Percentiles rank a stretch among this genome's conserved stretches.
Conservation (phyloP, 2,329 filamentous ascomycete species). For the Colletotrichum brevisporum region DNA sequence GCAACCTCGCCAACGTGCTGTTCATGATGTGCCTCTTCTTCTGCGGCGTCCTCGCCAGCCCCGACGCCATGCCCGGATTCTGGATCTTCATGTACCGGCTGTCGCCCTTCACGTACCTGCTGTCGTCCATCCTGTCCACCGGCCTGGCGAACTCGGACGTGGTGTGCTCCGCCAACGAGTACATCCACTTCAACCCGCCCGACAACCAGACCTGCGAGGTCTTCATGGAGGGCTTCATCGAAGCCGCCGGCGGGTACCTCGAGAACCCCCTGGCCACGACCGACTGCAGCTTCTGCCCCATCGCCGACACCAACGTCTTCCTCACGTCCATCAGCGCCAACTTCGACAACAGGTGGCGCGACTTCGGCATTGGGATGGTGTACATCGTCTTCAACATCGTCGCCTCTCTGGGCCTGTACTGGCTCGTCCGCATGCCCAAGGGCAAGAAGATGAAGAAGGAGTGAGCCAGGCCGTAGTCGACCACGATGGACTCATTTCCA, state of each 20-base stretch:
- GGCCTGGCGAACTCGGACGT: slow-evolving; percentile 45
- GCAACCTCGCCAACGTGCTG: slow-evolving; percentile 73
- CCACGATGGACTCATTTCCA: neutral
- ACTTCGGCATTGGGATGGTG: slow-evolving; percentile 68
- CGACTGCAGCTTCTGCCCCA: slow-evolving; percentile 60
- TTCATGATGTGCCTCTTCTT: slow-evolving; percentile 69
- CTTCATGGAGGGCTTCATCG: slow-evolving; percentile 63
- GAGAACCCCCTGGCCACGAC: slow-evolving; percentile 57
- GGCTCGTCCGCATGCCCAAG: slow-evolving; percentile 54
- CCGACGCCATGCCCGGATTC: slow-evolving; percentile 71
- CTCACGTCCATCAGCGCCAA: slow-evolving; percentile 56
- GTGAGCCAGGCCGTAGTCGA: neutral
- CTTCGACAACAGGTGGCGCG: slow-evolving; percentile 66
- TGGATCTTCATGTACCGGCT: slow-evolving; percentile 81
- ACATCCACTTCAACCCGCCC: slow-evolving; percentile 69
- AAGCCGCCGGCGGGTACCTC: slow-evolving; percentile 61
- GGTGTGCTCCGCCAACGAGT: slow-evolving; percentile 53
- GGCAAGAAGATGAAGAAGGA: slow-evolving; percentile 43
- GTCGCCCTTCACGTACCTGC: slow-evolving; percentile 78
- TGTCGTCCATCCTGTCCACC: slow-evolving; percentile 68
- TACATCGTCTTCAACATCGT: slow-evolving; percentile 65
- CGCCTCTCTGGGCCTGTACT: slow-evolving; percentile 64
- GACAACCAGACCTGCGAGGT: slow-evolving; percentile 57
- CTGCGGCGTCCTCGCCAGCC: slow-evolving; percentile 73
- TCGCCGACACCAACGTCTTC: slow-evolving; percentile 55